Evolutionary conservation across 23 red algal genomes (phyloP), one percentile per base, ranked within the genome.

Genomic region (Gracilaria caudata): DNA sequence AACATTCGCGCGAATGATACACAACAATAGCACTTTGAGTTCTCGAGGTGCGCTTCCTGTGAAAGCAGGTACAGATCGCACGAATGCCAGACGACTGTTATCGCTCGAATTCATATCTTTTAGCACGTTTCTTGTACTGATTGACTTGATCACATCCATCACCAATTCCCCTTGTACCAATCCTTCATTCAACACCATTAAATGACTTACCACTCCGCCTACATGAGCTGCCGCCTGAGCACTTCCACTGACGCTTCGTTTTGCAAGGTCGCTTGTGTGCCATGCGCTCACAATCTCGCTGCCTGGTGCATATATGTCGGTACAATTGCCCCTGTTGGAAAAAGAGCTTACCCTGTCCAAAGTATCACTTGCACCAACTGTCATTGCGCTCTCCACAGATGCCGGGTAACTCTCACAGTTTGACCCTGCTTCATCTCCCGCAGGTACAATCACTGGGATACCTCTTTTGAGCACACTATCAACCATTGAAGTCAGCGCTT

Each of bases 301-400:
- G 0, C 93, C 93, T 7, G 93, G 93, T 19, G 59, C 93, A 43
- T 84, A 95, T 13, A 95, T 26, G 34, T 76, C 68, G 34, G 79
- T 87, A 44, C 93, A 95, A 19, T 76, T 63, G 10, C 93, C 93
- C 28, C 37, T 1, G 46, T 91, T 91, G 32, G 84, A 81, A 28
- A 90, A 91, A 0, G 12, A 17, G 68, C 65, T 77, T 35, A 73
- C 73, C 29, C 55, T 60, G 56, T 94, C 92, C 4, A 43, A 3
- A 12, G 8, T 3, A 21, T 82, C 79, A 0, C 63, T 94, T n/a
- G 90, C 58, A 20, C 63, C 90, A 43, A 87, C 81, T 37, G 90
- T 86, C 26, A 93, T 21, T 13, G 71, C 49, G 9, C 35, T 28
- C 9, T 43, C 23, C 46, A 55, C 53, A 4, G 23, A 26, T n/a